Conservation (phyloP, 306 rosid genomes). For the Begonia fuchsioides region DNA sequence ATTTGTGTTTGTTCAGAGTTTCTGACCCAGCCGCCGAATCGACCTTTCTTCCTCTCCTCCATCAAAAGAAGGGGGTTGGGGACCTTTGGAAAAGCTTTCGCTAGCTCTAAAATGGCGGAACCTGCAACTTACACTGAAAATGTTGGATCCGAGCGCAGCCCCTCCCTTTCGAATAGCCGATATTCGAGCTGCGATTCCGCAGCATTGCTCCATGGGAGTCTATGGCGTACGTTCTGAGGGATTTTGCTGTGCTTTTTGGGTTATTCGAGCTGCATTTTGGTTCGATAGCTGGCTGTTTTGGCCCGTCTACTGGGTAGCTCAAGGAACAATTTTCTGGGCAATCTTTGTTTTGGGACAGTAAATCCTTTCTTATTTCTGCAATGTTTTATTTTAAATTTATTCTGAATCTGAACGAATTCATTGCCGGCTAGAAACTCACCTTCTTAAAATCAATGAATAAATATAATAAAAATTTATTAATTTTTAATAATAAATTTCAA, state of each 20-base stretch:
- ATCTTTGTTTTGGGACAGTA: conserved; percentile 93
- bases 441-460: too few relatives aligned
- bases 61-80: too few relatives aligned
- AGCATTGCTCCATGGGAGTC: conserved; percentile 81
- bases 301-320: conserved; percentile 70
- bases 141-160: conserved; percentile 75
- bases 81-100: too few relatives aligned
- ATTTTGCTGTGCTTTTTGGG: conserved; percentile 24
- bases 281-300: conserved; percentile 41
- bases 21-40: too few relatives aligned
- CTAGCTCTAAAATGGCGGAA: too few relatives aligned
- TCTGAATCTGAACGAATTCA: neutral
- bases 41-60: too few relatives aligned
- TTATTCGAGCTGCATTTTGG: conserved; percentile 28
- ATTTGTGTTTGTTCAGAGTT: too few relatives aligned
- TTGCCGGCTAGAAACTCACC: too few relatives aligned
- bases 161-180: conserved; percentile 78
- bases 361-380: neutral
- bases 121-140: too few relatives aligned
- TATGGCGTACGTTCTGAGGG: conserved; percentile 53
- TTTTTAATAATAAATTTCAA: too few relatives aligned
- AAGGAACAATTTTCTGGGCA: conserved; percentile 99
- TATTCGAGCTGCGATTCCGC: conserved; percentile 80
- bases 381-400: neutral
- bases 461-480: too few relatives aligned